Conservation (phyloP, 2,329 filamentous ascomycete genomes). For the Didymella lethalis region DNA sequence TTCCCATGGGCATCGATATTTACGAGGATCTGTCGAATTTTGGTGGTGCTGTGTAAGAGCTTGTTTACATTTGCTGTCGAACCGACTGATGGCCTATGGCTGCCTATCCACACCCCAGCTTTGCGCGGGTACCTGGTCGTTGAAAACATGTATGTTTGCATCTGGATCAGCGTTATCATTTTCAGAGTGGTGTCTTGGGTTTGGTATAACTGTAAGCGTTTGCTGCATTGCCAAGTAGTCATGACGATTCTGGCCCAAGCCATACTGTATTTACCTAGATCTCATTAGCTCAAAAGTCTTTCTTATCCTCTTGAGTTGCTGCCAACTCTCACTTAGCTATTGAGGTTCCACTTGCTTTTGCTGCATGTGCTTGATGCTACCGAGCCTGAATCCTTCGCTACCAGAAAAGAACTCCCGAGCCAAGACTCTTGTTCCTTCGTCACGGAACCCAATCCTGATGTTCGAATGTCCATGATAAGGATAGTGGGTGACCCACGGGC, state of each 20-base stretch:
- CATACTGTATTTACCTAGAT: background rate
- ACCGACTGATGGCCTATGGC: background rate
- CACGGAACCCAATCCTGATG: no score
- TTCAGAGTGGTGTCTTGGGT: background rate
- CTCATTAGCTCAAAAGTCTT: background rate
- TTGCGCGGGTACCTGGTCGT: background rate
- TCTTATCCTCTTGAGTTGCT: background rate
- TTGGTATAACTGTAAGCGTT: background rate
- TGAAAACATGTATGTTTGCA: background rate
- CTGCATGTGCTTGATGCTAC: no score
- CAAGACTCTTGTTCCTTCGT: no score
- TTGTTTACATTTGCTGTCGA: background rate
- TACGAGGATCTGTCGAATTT: background rate
- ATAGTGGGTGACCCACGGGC: no score
- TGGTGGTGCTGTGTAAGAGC: background rate
- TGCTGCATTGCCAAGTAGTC: background rate
- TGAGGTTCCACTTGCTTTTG: background rate
- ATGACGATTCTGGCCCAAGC: background rate
- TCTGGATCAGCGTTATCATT: constrained; percentile 2
- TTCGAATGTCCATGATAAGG: no score
- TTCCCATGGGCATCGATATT: background rate
- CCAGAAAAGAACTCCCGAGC: no score
- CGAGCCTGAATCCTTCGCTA: no score
- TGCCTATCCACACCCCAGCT: background rate
- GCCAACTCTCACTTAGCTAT: no score